These are phyloP conservation scores for Termitomyces sp. DNA, from an alignment of 1,284 basidiomycete genomes.

Conservation along the genomic window DNA sequence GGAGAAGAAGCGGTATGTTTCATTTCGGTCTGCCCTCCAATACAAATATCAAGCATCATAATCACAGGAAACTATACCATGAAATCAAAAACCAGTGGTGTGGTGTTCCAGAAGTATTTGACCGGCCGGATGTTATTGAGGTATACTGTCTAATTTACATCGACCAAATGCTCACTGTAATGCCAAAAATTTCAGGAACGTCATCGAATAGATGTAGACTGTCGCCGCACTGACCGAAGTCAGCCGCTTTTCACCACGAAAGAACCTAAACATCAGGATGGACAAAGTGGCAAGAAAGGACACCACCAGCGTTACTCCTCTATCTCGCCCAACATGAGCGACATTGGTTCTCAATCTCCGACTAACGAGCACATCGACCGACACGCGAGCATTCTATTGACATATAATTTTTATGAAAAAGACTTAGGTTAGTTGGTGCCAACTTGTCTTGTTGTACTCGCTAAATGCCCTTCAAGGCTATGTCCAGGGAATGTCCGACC, in stretches of 20 bases:
- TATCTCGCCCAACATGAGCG: constrained; percentile 64
- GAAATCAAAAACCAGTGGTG: constrained; percentile 76
- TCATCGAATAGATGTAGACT: constrained; percentile 93
- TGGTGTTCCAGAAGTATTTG: constrained; percentile 74
- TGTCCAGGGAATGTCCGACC: constrained; percentile 97
- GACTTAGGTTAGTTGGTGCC: constrained; percentile 62
- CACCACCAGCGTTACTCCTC: constrained; percentile 49
- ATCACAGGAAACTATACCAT: constrained; percentile 58
- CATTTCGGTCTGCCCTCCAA: not conserved
- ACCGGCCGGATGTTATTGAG: constrained; percentile 73
- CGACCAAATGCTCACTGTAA: not conserved
- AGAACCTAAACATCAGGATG: constrained; percentile 24
- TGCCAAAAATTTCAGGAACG: constrained; percentile 47
- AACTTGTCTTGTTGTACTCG: not conserved
- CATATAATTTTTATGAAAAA: constrained; percentile 89
- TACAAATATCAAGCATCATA: not conserved
- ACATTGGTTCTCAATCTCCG: constrained; percentile 78
- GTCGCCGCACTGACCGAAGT: constrained; percentile 91
- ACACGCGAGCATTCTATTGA: constrained; percentile 79
- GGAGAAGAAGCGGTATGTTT: constrained; percentile 40
- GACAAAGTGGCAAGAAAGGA: constrained; percentile 50
- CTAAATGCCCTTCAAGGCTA: constrained; percentile 50
- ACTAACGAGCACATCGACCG: constrained; percentile 84
- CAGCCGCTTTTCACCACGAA: constrained; percentile 79
- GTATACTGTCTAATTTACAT: constrained; percentile 25